Conservation (phyloP, 2,329 filamentous ascomycete genomes). For the Venturia asperata region DNA sequence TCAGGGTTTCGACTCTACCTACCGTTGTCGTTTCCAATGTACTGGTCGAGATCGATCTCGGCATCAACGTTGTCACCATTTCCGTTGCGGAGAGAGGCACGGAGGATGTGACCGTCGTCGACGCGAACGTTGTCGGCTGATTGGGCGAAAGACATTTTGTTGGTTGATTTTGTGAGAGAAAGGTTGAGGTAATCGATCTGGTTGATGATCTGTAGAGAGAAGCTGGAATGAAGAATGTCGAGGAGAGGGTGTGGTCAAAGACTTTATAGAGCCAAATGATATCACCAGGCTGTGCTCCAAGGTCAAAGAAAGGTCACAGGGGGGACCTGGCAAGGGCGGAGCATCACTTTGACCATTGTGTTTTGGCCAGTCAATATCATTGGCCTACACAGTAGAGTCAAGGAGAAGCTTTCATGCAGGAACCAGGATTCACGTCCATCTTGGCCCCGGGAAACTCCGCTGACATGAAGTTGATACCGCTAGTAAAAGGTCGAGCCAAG, state of each 20-base stretch:
- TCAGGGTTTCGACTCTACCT: slow-evolving; percentile 16
- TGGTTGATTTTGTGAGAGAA: background rate
- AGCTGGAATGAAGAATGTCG: background rate
- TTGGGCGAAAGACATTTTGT: slow-evolving; percentile 45
- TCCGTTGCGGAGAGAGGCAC: slow-evolving; percentile 35
- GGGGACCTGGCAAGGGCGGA: background rate
- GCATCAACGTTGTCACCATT: slow-evolving; percentile 41
- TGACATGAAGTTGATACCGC: background rate
- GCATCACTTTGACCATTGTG: background rate
- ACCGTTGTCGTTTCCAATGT: slow-evolving; percentile 49
- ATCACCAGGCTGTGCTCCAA: slow-evolving; percentile 6
- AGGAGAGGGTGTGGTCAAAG: background rate
- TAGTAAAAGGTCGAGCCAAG: background rate
- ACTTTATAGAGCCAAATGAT: background rate
- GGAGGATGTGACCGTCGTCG: slow-evolving; percentile 46
- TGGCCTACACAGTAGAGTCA: background rate
- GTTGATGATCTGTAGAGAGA: background rate
- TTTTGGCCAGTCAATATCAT: background rate
- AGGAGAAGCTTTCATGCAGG: background rate
- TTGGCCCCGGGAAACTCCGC: background rate
- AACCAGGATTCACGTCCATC: background rate
- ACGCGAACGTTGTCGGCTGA: slow-evolving; percentile 42
- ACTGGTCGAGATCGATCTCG: slow-evolving; percentile 44
- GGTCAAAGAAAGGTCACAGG: background rate
- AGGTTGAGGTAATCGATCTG: background rate